Evolutionary conservation across 768 basidiomycete genomes (phyloP).

Genomic region (Tricholomella constricta): DNA sequence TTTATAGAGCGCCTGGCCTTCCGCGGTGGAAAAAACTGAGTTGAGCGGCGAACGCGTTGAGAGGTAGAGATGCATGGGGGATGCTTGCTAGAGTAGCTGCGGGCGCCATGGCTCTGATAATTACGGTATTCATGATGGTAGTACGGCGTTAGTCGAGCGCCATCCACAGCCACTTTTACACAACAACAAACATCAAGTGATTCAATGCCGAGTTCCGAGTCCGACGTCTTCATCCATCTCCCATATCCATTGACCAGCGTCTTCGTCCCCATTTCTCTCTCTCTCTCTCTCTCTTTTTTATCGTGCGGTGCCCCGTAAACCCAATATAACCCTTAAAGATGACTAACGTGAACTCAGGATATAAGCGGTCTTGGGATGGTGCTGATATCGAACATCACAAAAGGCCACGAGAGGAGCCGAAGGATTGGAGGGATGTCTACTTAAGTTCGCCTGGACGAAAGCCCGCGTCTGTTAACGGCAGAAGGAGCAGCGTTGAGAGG

Average conservation of each 20-base stretch:
- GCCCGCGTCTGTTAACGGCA: conserved; percentile 18
- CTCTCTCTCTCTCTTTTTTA: conserved; percentile 38
- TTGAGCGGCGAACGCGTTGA: conserved; percentile 17
- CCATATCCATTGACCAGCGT: too few species aligned
- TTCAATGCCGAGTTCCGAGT: too few species aligned
- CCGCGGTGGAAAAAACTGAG: conserved; percentile 21
- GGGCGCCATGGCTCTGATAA: too few species aligned
- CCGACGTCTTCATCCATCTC: too few species aligned
- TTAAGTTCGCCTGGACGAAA: conserved; percentile 42
- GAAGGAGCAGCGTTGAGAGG: conserved; percentile 40
- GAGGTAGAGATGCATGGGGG: conserved; percentile 19
- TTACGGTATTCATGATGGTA: too few species aligned
- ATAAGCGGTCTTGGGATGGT: conserved; percentile 78
- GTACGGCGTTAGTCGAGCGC: too few species aligned
- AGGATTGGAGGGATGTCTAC: conserved; percentile 74
- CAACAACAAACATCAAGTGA: too few species aligned
- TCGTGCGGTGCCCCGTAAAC: conserved; percentile 85
- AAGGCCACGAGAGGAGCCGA: conserved; percentile 54
- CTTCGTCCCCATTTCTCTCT: neutral
- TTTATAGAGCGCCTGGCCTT: conserved; percentile 25
- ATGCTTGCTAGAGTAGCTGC: neutral
- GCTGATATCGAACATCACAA: conserved; percentile 49
- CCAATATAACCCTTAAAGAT: conserved; percentile 49
- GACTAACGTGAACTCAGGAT: conserved; percentile 85
- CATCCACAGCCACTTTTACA: too few species aligned